Conservation (phyloP, 2,329 filamentous ascomycete genomes). For the Colletotrichum noveboracense region DNA sequence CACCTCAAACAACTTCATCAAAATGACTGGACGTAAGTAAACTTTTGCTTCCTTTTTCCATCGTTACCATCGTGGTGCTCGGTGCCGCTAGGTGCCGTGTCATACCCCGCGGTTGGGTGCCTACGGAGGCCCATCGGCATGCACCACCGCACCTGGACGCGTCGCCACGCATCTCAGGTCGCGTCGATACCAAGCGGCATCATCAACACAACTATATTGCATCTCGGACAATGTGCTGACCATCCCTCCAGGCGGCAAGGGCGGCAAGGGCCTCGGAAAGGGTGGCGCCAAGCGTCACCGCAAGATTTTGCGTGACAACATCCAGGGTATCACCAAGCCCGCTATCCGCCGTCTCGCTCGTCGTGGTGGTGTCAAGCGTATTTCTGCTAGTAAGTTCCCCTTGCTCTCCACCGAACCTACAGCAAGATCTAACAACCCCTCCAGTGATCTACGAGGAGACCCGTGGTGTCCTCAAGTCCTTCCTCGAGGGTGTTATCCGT, state of each 20-base stretch:
- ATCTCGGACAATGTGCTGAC: neutral
- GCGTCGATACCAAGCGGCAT: neutral
- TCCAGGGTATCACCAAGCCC: conserved; percentile 98
- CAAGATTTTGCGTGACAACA: conserved; percentile 99
- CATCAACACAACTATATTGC: neutral
- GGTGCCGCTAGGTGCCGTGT: neutral
- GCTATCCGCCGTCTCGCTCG: conserved; percentile 97
- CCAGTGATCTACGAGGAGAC: conserved; percentile 83
- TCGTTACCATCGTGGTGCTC: conserved; percentile 22
- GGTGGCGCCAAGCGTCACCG: conserved; percentile 98
- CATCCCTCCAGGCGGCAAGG: conserved; percentile 75
- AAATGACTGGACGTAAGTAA: conserved; percentile 76
- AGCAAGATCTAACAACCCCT: conserved; percentile 19
- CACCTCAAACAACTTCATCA: conserved; percentile 43
- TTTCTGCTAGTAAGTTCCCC: conserved; percentile 79
- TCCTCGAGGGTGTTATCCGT: conserved; percentile 78
- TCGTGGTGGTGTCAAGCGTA: conserved; percentile 99
- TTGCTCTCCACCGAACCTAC: no score
- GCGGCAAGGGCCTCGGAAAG: conserved; percentile 97
- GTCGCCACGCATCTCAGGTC: neutral
- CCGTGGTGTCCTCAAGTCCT: conserved; percentile 78
- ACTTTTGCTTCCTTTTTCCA: conserved; percentile 13
- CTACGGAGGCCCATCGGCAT: neutral
- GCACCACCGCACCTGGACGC: neutral
- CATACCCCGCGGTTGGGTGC: conserved; percentile 4